A percentile compares a stretch with the other conserved stretches of the same genome.
Evolutionary conservation across 805 yeast genomes (phyloP).

Genomic region (Blastobotrys peoriensis): DNA sequence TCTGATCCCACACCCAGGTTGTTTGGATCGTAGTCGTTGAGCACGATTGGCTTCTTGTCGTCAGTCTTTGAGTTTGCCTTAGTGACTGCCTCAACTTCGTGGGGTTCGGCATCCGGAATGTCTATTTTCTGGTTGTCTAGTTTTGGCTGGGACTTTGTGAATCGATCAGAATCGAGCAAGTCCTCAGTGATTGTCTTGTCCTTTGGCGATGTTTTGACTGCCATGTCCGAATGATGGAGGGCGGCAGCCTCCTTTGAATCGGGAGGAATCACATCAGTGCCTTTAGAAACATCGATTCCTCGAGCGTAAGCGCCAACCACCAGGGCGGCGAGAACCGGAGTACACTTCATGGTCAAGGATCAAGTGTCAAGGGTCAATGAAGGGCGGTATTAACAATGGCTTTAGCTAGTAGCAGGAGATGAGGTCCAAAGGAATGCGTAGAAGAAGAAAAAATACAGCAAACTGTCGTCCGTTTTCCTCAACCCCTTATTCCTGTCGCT

Average conservation of each 20-base stretch:
- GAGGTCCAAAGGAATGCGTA: neutral
- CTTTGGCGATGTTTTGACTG: slow-evolving; percentile 31
- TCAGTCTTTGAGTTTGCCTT: slow-evolving; percentile 12
- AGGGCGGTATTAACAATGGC: no score
- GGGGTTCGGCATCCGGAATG: slow-evolving; percentile 19
- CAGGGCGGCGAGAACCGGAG: slow-evolving; percentile 1
- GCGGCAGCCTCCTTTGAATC: slow-evolving; percentile 23
- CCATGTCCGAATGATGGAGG: slow-evolving; percentile 24
- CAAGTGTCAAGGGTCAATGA: no score
- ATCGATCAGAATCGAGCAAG: slow-evolving; percentile 23
- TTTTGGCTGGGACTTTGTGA: slow-evolving; percentile 25
- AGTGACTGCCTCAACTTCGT: slow-evolving; percentile 15
- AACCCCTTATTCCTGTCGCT: neutral
- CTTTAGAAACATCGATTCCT: slow-evolving; percentile 20
- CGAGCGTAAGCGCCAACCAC: slow-evolving; percentile 16
- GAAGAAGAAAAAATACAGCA: neutral
- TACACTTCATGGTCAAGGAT: no score
- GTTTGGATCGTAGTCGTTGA: slow-evolving; percentile 33
- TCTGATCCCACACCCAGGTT: slow-evolving; percentile 29
- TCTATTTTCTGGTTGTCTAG: slow-evolving; percentile 18
- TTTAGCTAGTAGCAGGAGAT: no score
- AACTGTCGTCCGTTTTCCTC: neutral
- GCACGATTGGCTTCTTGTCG: slow-evolving; percentile 27
- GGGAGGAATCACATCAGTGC: slow-evolving; percentile 24
- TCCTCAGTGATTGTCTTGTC: slow-evolving; percentile 26